Evolutionary conservation across 306 rosid species (phyloP), one percentile per base, ranked within the genome.

Genomic region (Crataegus laevigata): DNA sequence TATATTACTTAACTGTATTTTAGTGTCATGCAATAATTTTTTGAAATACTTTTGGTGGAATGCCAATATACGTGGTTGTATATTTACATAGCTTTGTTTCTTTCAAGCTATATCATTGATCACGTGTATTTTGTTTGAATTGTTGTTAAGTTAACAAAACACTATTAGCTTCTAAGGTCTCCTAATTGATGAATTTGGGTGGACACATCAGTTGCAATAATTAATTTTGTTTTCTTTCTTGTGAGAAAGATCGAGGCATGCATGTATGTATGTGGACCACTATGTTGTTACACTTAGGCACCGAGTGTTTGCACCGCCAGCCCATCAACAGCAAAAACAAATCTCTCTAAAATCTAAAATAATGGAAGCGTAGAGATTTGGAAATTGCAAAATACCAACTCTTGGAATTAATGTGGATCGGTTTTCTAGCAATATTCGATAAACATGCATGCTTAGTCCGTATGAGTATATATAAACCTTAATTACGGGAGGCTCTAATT

Each of bases 301-400:
- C 21, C 60, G 77, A 73, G 43, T 26, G 28, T 58, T 42, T 60
- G 32, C 69, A 73, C 15, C 68, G 13, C 69, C 77, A 73, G 59
- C 58, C 38, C 63, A 60, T 61, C 69, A 28, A 26, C 30, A 42
- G 69, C 15, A 42, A 11, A 61, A 19, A 24, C 3, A 15, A 11
- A 8, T 22, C 10, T 55, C 8, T 34, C 32, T 57, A 13, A 38
- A n/a, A 3, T 3, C 24, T 14, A 45, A 22, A 34, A 61, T 36
- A 42, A 61, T 42, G 59, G 11, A 47, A 61, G 29, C 69, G 69
- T 73, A 61, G 69, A 60, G 77, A 73, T 26, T 42, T 61, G 59
- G 28, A 43, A 72, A 43, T 26, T 28, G 38, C 12, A 24, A 12
- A 59, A 59, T 25, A 0, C 18, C 0, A 26, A 42, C 51, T 61